Base-by-base conservation (phyloP, 2,329 filamentous ascomycete genomes). In the Neonectria coccinea region DNA sequence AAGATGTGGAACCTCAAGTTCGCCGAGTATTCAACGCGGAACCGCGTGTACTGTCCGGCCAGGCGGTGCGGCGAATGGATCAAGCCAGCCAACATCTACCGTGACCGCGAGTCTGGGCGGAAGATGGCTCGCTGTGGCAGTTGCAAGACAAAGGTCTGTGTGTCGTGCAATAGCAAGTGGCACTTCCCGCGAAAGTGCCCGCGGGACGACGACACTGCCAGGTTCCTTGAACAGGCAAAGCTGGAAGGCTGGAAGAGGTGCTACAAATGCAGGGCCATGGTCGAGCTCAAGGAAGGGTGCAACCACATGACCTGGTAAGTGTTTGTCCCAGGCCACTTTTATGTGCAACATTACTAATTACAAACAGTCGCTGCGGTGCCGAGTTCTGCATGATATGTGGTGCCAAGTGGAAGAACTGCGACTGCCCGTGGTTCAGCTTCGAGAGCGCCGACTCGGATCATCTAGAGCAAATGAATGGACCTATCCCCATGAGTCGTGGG, bases 311-410 rank as follows among this genome's bases (percentile, higher is more conserved):
- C 89, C 29, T 97, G 93, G 90, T 92, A 82, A 79, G 88, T 80
- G 36, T 18, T 33, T 51, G 11, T 5, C 50, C 11, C 0, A 1
- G 8, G 4, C 12, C 18, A n/a, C 36, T 54, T 14, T 52, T 41
- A 25, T 29, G 18, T 52, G 16, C 10, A 42, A 18, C 10, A 42
- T 62, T 61, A 27, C 68, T 75, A 56, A 71, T 47, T 14, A 8
- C 31, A 70, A 62, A 52, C 58, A 89, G 90, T 76, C 91, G 89
- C 59, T 97, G 94, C 74, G 90, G 88, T 58, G 92, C 92, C 29
- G 87, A 97, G 72, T 97, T 97, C 74, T 97, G 94, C 80, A 94
- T 96, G 87, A 85, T 92, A 27, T 97, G 94, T 75, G 93, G 92
- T 22, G 76, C 83, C 33, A 91, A 91, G 71, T 97, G 93, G 93